A percentile compares a stretch with the other conserved stretches of the same genome.
Evolutionary conservation across 2,329 filamentous ascomycete genomes (phyloP).

Genomic region (Cercospora sp.): DNA sequence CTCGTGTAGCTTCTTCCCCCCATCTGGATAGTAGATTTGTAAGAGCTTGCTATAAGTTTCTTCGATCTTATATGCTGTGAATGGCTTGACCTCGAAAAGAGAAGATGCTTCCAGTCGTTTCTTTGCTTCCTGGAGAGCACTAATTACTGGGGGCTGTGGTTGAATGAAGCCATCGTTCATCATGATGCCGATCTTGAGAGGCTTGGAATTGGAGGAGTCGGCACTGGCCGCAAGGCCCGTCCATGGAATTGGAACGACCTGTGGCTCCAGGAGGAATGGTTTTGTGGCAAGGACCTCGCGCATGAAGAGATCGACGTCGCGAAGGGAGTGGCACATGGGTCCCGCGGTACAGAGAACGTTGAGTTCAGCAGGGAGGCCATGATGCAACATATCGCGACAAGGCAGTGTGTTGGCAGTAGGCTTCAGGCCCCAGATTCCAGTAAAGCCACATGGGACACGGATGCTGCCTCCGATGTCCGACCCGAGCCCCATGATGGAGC

Average conservation of each 20-base stretch:
- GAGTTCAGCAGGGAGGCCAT: not conserved
- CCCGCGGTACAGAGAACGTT: not conserved
- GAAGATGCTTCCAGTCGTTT: not conserved
- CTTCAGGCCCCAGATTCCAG: slow-evolving; percentile 37
- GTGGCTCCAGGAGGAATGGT: not conserved
- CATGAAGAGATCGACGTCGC: slow-evolving; percentile 6
- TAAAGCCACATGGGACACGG: slow-evolving; percentile 82
- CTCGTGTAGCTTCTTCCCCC: not conserved
- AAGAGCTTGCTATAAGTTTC: not conserved
- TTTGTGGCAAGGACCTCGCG: not conserved
- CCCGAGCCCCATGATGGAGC: slow-evolving; percentile 60
- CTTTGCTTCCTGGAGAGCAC: not conserved
- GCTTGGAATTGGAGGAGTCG: no score
- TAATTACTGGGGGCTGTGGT: not conserved
- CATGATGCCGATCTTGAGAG: slow-evolving; percentile 8
- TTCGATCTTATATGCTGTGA: not conserved
- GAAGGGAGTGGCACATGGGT: not conserved
- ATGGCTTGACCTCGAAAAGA: not conserved
- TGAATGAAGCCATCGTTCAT: not conserved
- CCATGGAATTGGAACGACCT: slow-evolving; percentile 5
- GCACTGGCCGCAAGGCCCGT: no score
- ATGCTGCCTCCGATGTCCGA: slow-evolving; percentile 65
- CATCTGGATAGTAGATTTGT: not conserved
- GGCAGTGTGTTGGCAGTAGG: slow-evolving; percentile 39
- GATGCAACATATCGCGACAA: not conserved